Evolutionary conservation across 2,329 filamentous ascomycete species (phyloP), one percentile per base, ranked within the genome.

Genomic region (Colletotrichum australisinense): DNA sequence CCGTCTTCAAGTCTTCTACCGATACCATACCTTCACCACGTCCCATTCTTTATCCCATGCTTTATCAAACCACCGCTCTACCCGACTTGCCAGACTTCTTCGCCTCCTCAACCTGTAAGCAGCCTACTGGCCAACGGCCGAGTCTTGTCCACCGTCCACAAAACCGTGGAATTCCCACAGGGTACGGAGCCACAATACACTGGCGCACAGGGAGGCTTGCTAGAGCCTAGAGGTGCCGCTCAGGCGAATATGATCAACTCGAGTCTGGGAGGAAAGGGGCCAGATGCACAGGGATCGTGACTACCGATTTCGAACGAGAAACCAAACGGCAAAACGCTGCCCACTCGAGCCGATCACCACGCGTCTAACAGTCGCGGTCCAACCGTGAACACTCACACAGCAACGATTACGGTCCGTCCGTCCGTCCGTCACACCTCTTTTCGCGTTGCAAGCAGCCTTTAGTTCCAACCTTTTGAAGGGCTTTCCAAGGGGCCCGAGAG

Each of bases 371-470:
- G 35, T n/a, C 49, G 6, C 62, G 19, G 30, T 63, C 28, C 22
- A 22, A 28, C 22, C 52, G 26, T 49, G 46, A 12, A n/a, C n/a
- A 22, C n/a, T 26, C 28, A 52, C 52, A n/a, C 19, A 4, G 32
- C 11, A 19, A 24, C 11, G 19, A 52, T n/a, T 26, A 22, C 26
- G 52, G 32, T 67, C 32, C 63, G 32, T 67, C 32, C 63, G 32
- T 67, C 32, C 63, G 32, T 67, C 68, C 63, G 42, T 70, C 68
- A n/a, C 63, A 67, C 42, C 19, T 49, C 19, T 49, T 22, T 67
- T 35, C 30, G 53, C 55, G 26, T 38, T 38, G 28, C 16, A 22
- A 16, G 30, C 42, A 16, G n/a, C 30, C 8, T n/a, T 38, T 4
- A 49, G n/a, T 26, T 53, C 42, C 28, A 55, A 38, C 24, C 30